These are phyloP conservation scores for Hymenoscyphus scutula DNA, from an alignment of 2,329 filamentous ascomycete species.

Conservation along the genomic window DNA sequence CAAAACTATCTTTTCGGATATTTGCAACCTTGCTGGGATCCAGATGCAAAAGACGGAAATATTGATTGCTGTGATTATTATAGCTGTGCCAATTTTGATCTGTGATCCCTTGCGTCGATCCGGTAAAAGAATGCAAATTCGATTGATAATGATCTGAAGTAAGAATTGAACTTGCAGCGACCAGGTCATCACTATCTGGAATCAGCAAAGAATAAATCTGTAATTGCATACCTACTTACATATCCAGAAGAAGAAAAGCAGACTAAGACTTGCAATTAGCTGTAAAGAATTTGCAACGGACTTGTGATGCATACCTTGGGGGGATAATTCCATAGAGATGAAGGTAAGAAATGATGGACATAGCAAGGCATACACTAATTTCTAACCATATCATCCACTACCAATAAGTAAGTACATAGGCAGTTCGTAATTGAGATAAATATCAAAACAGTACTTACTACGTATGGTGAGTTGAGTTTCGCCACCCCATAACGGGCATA, in stretches of 20 bases:
- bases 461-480: constrained; percentile 38
- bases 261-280: constrained; percentile 15
- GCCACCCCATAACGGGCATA: constrained; percentile 34
- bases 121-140: constrained; percentile 49
- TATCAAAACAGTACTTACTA: constrained; percentile 19
- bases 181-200: constrained; percentile 27
- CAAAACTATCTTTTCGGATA: constrained; percentile 40
- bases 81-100: constrained; percentile 41
- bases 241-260: constrained; percentile 28
- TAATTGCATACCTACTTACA: constrained; percentile 15
- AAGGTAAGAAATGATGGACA: constrained; percentile 42
- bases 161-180: constrained; percentile 48
- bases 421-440: too few species aligned
- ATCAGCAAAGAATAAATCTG: not conserved
- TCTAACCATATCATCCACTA: constrained; percentile 45
- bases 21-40: constrained; percentile 49
- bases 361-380: constrained; percentile 40
- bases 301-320: constrained; percentile 29
- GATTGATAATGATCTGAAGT: constrained; percentile 56
- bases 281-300: not conserved
- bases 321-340: constrained; percentile 39
- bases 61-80: constrained; percentile 49
- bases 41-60: constrained; percentile 53
- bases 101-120: constrained; percentile 38
- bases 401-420: too few species aligned